Base-by-base conservation (phyloP, 495 filamentous ascomycete genomes). In the Collariella sp. region DNA sequence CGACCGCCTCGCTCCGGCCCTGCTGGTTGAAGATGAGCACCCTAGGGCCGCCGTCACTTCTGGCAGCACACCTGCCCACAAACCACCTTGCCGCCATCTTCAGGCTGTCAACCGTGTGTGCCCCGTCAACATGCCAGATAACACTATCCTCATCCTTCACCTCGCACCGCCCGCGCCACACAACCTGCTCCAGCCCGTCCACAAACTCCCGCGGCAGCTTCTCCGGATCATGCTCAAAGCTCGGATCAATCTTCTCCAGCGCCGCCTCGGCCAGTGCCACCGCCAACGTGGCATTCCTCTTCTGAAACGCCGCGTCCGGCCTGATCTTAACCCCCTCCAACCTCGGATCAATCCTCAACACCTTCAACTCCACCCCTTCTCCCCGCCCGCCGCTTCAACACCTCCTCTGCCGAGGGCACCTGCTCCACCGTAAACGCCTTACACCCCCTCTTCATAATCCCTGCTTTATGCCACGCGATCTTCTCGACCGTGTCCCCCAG, bases 391-490 rank as follows among this genome's bases (percentile, higher is more conserved):
- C 84, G 66, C 26, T 73, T 58, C 12, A 98, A 69, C 7, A 97
- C 89, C 22, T 77, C 67, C 45, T 85, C 67, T 0, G 91, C 93
- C 12, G 63, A 70, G 1, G 77, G 67, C 0, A 75, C 71, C 65
- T 98, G 93, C 15, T 82, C 80, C 11, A 86, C 81, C 1, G 85
- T 88, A 51, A 95, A 93, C 2, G 81, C 86, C 9, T 81, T 78
- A 11, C 74, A 74, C 0, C 79, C 82, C 2, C 65, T 22, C 66
- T 97, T 98, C 73, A 96, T 85, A 47, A 97, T 91, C 12, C 93
- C 93, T 12, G 80, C 87, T 67, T 98, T 97, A 63, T 98, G 91
- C 93, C 94, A 97, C 4, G 94, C 91, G 55, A 98, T 98, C 58
- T 91, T 78, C 45, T 90, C 87, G 39, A 96, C 83, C 0, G 93